Evolutionary conservation across 805 yeast species (phyloP).

Genomic region (Teunomyces lycoperdinae): DNA sequence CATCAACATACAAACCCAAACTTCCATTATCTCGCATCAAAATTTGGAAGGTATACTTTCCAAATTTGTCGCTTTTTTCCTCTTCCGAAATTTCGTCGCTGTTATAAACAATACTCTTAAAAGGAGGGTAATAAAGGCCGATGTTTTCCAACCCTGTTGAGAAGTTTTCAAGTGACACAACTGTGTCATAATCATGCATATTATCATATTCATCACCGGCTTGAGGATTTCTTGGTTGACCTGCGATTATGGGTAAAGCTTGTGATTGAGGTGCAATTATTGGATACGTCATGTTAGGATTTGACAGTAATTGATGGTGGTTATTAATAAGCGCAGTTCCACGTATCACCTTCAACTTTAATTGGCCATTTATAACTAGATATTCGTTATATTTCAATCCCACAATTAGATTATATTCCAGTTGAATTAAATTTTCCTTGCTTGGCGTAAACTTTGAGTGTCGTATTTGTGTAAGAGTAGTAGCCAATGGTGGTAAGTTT

Average conservation of each 20-base stretch:
- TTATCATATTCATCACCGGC: background rate
- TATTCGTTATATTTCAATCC: constrained; percentile 45
- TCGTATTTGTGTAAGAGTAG: background rate
- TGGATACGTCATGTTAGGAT: constrained; percentile 21
- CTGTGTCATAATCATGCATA: constrained; percentile 18
- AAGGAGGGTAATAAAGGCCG: constrained; percentile 42
- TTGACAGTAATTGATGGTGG: constrained; percentile 20
- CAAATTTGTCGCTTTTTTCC: background rate
- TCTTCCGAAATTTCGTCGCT: constrained; percentile 2
- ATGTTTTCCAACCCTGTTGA: constrained; percentile 46
- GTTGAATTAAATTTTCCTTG: constrained; percentile 36
- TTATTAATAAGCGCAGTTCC: constrained; percentile 50
- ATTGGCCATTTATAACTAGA: constrained; percentile 49
- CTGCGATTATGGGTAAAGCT: constrained; percentile 43
- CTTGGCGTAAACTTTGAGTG: constrained; percentile 37
- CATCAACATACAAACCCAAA: constrained; percentile 16
- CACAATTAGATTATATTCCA: constrained; percentile 29
- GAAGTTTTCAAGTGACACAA: constrained; percentile 34
- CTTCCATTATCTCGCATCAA: constrained; percentile 25
- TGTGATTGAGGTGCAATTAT: constrained; percentile 33
- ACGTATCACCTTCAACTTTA: constrained; percentile 37
- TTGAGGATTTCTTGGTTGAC: constrained; percentile 36
- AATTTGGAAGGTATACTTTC: constrained; percentile 39
- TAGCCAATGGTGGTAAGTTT: background rate
- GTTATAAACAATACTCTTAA: constrained; percentile 39